Percentiles rank a stretch among this genome's conserved stretches.
Conservation (phyloP, 176 grass and related monocot species). For the Stipa capillata region DNA sequence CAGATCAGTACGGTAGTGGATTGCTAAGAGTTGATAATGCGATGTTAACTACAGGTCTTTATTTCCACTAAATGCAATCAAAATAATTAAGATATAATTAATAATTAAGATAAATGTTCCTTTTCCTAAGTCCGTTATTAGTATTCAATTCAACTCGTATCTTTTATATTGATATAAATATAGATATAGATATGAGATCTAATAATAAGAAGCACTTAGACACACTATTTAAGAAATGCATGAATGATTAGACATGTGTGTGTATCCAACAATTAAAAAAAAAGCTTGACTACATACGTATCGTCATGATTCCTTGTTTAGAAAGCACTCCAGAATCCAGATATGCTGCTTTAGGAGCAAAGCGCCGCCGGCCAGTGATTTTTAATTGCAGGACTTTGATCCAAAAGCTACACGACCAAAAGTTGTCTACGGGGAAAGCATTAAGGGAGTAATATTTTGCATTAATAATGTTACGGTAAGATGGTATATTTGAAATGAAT, state of each 20-base stretch:
- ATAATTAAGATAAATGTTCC: too few relatives aligned
- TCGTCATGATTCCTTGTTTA: slow-evolving; percentile 35
- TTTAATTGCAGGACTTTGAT: slow-evolving; percentile 18
- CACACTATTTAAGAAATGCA: not conserved
- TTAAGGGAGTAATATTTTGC: not conserved
- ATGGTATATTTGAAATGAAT: not conserved
- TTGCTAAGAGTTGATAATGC: too few relatives aligned
- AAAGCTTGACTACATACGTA: slow-evolving; percentile 15
- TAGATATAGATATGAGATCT: not conserved
- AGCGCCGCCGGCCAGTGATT: not conserved
- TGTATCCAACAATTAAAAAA: slow-evolving; percentile 13
- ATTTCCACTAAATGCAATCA: too few relatives aligned
- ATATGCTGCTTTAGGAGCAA: slow-evolving; percentile 30
- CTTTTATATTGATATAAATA: too few relatives aligned
- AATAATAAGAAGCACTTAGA: slow-evolving; percentile 6
- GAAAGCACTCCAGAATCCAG: slow-evolving; percentile 15
- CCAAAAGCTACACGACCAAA: not conserved
- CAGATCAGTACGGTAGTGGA: too few relatives aligned
- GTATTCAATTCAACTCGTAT: too few relatives aligned
- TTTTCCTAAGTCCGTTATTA: too few relatives aligned
- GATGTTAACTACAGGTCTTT: too few relatives aligned
- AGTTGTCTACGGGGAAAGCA: not conserved
- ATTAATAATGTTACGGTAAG: not conserved
- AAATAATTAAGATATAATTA: too few relatives aligned
- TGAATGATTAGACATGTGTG: slow-evolving; percentile 8